phyloP scores from a whole-genome alignment of 169 alveolate genomes.

The Cryptosporidium ryanae region DNA sequence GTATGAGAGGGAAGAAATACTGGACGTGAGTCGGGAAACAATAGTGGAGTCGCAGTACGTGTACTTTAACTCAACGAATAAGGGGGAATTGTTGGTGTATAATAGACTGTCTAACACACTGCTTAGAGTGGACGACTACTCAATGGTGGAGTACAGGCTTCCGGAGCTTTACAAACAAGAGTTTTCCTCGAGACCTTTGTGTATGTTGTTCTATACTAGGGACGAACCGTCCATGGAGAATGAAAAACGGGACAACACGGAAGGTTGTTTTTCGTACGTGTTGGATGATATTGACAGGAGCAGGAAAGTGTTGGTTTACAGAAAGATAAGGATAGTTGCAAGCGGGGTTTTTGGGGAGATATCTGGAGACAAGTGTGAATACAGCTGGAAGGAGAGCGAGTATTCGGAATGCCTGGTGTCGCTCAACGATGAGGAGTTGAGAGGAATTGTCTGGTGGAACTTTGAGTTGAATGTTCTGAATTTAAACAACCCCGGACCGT shows the following conservation, averaged over 20 bases:
- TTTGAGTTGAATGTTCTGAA: background rate
- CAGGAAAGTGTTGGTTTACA: constrained; percentile 10
- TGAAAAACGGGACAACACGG: background rate
- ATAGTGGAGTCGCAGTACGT: constrained; percentile 41
- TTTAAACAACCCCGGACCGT: background rate
- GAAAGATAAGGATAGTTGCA: constrained; percentile 6
- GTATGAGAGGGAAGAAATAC: constrained; percentile 42
- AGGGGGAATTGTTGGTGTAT: constrained; percentile 33
- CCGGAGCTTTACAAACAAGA: constrained; percentile 33
- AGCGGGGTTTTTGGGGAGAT: background rate
- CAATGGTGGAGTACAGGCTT: constrained; percentile 10
- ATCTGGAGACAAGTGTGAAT: background rate
- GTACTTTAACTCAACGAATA: constrained; percentile 58
- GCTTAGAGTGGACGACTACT: background rate
- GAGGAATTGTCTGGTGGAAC: constrained; percentile 70
- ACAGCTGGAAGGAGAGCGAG: constrained; percentile 29
- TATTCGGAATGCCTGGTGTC: constrained; percentile 15
- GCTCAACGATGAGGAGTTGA: constrained; percentile 5
- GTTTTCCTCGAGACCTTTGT: constrained; percentile 6
- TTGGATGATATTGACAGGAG: background rate
- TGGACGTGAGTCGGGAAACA: constrained; percentile 1
- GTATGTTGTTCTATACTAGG: background rate
- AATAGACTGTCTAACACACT: constrained; percentile 16
- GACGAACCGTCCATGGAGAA: background rate
- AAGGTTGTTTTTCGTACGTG: constrained; percentile 14